Percentiles rank a stretch among this genome's conserved stretches.
Conservation (phyloP, 129 eudicot species). For the Tagetes erecta region DNA sequence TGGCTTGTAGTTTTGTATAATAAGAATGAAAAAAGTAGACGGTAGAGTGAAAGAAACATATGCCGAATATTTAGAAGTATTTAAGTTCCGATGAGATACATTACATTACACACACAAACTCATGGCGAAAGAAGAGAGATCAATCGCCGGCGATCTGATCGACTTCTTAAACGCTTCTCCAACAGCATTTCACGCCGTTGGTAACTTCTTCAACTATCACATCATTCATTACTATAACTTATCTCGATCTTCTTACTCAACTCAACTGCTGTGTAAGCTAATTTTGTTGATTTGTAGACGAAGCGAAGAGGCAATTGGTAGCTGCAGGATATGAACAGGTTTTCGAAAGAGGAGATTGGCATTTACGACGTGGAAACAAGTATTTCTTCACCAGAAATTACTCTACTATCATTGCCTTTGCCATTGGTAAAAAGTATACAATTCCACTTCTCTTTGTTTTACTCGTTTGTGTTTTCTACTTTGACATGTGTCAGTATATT, state of each 20-base stretch:
- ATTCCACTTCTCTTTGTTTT: too few species aligned
- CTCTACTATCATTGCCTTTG: constrained; percentile 92
- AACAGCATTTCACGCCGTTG: constrained; percentile 95
- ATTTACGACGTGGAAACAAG: constrained; percentile 74
- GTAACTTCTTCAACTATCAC: constrained; percentile 29
- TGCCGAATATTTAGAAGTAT: too few species aligned
- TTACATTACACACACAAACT: background rate
- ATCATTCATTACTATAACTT: too few species aligned
- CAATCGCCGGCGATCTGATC: constrained; percentile 79
- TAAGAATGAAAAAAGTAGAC: too few species aligned
- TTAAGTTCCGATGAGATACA: constrained; percentile 6
- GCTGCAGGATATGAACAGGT: constrained; percentile 77
- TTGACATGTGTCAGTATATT: background rate
- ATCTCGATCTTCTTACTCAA: background rate
- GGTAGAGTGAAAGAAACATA: too few species aligned
- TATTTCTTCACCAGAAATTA: constrained; percentile 92
- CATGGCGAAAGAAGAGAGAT: constrained; percentile 51
- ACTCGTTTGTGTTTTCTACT: background rate
- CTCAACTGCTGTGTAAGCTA: background rate
- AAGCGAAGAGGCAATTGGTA: constrained; percentile 75
- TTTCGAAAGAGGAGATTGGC: constrained; percentile 83
- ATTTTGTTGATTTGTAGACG: constrained; percentile 46
- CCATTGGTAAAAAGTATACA: constrained; percentile 80
- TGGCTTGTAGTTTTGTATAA: too few species aligned
- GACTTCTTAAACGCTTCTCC: constrained; percentile 92